These are phyloP conservation scores for Plasmodium berghei DNA, from an alignment of 169 alveolate genomes.

Conservation along the genomic window DNA sequence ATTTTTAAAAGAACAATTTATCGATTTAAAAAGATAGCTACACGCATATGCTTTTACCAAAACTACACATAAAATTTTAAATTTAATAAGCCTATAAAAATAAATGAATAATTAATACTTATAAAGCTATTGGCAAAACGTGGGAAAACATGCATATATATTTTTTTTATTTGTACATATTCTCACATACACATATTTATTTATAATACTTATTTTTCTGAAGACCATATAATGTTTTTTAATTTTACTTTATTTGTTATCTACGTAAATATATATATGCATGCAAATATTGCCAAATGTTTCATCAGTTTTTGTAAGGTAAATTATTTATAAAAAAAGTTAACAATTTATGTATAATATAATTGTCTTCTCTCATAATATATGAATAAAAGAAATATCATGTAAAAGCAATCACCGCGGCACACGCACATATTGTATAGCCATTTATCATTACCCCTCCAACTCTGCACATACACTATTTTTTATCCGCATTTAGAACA, in stretches of 20 bases:
- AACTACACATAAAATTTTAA: too few species aligned
- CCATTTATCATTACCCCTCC: not conserved
- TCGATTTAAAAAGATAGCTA: too few species aligned
- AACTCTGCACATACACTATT: not conserved
- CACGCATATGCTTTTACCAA: too few species aligned
- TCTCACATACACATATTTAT: not conserved
- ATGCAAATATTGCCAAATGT: constrained; percentile 14
- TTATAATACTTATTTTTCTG: not conserved
- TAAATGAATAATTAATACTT: too few species aligned
- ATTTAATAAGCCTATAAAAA: too few species aligned
- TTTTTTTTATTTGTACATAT: too few species aligned
- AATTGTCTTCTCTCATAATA: not conserved
- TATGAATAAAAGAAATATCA: too few species aligned
- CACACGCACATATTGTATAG: not conserved
- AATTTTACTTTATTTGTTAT: constrained; percentile 1
- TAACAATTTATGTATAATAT: not conserved
- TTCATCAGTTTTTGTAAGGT: constrained; percentile 23
- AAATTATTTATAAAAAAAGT: constrained; percentile 1
- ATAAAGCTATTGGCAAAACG: not conserved
- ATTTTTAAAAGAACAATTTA: too few species aligned
- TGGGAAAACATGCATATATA: not conserved
- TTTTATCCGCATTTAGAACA: not conserved
- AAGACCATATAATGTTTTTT: constrained; percentile 32
- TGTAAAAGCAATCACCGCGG: too few species aligned
- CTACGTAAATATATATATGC: constrained; percentile 5